Conservation (phyloP, 345 rosid genomes). For the Diplotaxis tenuifolia region DNA sequence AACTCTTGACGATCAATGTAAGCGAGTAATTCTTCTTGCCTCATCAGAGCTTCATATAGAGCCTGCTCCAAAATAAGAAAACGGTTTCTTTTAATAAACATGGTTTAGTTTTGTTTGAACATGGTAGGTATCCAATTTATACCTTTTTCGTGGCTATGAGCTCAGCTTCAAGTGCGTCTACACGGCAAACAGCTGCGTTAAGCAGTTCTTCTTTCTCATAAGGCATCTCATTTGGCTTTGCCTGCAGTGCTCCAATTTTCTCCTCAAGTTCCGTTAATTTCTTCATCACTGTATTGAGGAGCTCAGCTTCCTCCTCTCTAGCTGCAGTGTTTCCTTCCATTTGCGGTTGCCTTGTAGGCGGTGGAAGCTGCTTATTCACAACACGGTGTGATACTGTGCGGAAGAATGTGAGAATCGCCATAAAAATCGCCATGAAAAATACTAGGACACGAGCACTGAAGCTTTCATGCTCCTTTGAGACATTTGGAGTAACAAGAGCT, state of each 20-base stretch:
- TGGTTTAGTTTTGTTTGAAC: slow-evolving; percentile 4
- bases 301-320: slow-evolving; percentile 44
- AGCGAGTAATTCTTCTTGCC: slow-evolving; percentile 93
- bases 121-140: background rate
- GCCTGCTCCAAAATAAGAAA: slow-evolving; percentile 51
- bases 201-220: slow-evolving; percentile 92
- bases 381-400: slow-evolving; percentile 45
- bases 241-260: slow-evolving; percentile 74
- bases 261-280: slow-evolving; percentile 86
- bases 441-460: slow-evolving; percentile 46
- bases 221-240: slow-evolving; percentile 97
- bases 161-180: slow-evolving; percentile 97
- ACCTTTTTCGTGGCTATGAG: slow-evolving; percentile 99
- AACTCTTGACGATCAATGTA: slow-evolving; percentile 88
- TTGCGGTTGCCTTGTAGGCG: slow-evolving; percentile 25
- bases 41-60: slow-evolving; percentile 87
- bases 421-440: slow-evolving; percentile 54
- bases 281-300: slow-evolving; percentile 69
- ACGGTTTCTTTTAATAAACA: background rate
- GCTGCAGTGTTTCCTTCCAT: slow-evolving; percentile 38
- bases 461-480: slow-evolving; percentile 56
- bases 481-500: slow-evolving; percentile 33
- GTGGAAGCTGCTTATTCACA: slow-evolving; percentile 51
- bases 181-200: slow-evolving; percentile 96
- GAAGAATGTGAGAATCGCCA: slow-evolving; percentile 58